Evolutionary conservation across 768 basidiomycete genomes (phyloP).

Genomic region (Tulasnella sp.): DNA sequence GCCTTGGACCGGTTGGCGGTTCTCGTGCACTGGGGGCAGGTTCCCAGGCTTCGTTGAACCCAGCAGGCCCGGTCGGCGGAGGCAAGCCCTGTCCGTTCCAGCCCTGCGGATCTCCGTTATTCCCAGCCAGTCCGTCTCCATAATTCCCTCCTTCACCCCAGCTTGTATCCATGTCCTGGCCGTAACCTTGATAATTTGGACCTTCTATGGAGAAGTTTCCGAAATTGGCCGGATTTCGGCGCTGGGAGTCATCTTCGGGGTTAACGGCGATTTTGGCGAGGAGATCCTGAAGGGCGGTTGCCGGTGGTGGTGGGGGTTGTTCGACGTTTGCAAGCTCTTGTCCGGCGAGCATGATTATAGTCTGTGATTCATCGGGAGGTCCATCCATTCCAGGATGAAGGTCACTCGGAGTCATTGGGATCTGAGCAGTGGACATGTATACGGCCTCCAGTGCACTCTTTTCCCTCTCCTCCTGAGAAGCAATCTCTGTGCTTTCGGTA

Average conservation of each 20-base stretch:
- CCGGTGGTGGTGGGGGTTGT: background rate
- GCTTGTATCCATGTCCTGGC: conserved; percentile 10
- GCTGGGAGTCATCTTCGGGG: conserved; percentile 4
- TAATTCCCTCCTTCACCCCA: conserved; percentile 6
- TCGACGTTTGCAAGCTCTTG: conserved; percentile 45
- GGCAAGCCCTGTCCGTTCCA: conserved; percentile 24
- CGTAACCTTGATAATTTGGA: background rate
- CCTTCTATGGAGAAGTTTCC: background rate
- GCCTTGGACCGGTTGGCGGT: background rate
- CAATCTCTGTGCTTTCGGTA: conserved; percentile 62
- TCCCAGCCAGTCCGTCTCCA: conserved; percentile 7
- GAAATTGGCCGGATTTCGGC: background rate
- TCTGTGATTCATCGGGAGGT: conserved; percentile 66
- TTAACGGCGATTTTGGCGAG: conserved; percentile 24
- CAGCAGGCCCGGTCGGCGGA: conserved; percentile 17
- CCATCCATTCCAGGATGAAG: conserved; percentile 43
- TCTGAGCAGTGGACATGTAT: conserved; percentile 64
- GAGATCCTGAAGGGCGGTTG: conserved; percentile 16
- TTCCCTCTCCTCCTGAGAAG: conserved; percentile 70
- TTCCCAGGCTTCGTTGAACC: conserved; percentile 3
- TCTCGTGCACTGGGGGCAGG: background rate
- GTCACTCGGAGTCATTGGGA: conserved; percentile 56
- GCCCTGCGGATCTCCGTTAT: conserved; percentile 18
- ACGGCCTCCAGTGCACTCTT: conserved; percentile 68
- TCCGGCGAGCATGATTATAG: conserved; percentile 62